Base-by-base conservation (phyloP, 257 asterid genomes). In the Ajuga chamaepitys region DNA sequence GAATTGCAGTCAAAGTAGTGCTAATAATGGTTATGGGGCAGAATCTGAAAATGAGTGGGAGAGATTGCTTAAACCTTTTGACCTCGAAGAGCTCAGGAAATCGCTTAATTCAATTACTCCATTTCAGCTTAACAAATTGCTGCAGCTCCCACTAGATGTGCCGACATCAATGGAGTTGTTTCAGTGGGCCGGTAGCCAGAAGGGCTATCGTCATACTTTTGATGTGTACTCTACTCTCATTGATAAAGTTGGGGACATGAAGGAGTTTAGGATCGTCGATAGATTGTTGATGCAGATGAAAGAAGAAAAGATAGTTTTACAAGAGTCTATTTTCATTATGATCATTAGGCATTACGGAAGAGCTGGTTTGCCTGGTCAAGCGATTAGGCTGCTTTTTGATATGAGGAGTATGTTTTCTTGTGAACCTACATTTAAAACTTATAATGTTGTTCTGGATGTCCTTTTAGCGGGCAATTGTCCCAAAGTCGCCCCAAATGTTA, bases 361-460 rank as follows among this genome's bases (percentile, higher is more conserved):
- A 70, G 95, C 91, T 70, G 86, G 91, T 70, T 73, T 87, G 72
- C 97, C 98, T 7, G 98, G 98, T 70, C 96, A 87, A 70, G 92
- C 98, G 1, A 84, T 95, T 52, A 77, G 91, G 80, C 58, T 89
- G 75, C 95, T 93, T 68, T 80, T 87, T 61, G 97, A 89, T 69
- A 89, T 93, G 95, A 75, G 73, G 76, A 81, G 63, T 69, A 64
- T 76, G 9, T 89, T 85, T 76, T 81, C 85, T 46, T 89, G 89
- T 47, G 84, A 82, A 64, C 97, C 98, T 24, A 84, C 96, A 0
- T 93, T 93, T 72, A 93, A 74, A 75, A 89, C 95, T 10, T 93
- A 93, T 47, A 89, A 85, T 58, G 96, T 82, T 18, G 88, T 79
- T 14, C 76, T 93, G 75, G 97, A 81, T 41, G 83, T 89, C 74